A percentile compares a stretch with the other conserved stretches of the same genome.
phyloP scores from a whole-genome alignment of 1,284 basidiomycete species.

The Cystobasidiaceae sp. region DNA sequence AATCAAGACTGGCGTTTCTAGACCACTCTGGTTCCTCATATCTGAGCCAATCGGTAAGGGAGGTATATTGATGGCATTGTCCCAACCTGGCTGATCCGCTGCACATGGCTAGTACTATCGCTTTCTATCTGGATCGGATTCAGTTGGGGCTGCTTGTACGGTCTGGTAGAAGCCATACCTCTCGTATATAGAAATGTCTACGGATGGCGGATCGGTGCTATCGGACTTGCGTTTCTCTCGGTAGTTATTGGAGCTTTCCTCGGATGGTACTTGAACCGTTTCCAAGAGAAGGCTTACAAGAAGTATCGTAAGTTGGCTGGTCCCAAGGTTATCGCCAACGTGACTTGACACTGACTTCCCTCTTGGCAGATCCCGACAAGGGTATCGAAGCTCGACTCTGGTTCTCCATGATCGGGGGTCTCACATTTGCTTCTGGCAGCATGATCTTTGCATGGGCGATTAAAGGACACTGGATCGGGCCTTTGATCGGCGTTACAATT shows the following conservation, averaged over 20 bases:
- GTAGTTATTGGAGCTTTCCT: conserved; percentile 33
- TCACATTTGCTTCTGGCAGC: conserved; percentile 59
- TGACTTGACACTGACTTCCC: conserved; percentile 17
- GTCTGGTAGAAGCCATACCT: conserved; percentile 27
- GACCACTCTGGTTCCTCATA: conserved; percentile 42
- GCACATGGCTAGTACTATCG: conserved; percentile 3
- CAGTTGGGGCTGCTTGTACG: conserved; percentile 31
- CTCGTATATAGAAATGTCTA: conserved; percentile 30
- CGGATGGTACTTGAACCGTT: conserved; percentile 27
- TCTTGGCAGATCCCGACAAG: conserved; percentile 50
- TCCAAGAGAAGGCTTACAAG: conserved; percentile 30
- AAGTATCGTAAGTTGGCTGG: background rate
- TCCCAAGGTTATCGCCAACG: background rate
- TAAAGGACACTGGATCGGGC: conserved; percentile 46
- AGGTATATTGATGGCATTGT: background rate
- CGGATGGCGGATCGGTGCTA: conserved; percentile 34
- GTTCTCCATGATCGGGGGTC: conserved; percentile 59
- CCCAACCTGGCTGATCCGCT: background rate
- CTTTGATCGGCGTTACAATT: conserved; percentile 46
- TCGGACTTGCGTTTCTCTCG: conserved; percentile 34
- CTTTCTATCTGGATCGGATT: conserved; percentile 33
- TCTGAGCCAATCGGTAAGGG: conserved; percentile 34
- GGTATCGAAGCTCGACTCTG: conserved; percentile 75
- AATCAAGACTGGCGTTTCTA: conserved; percentile 43
- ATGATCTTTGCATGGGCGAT: conserved; percentile 51